A percentile compares a stretch with the other conserved stretches of the same genome.
phyloP scores from a whole-genome alignment of 306 rosid species.

The Biancaea sappan region DNA sequence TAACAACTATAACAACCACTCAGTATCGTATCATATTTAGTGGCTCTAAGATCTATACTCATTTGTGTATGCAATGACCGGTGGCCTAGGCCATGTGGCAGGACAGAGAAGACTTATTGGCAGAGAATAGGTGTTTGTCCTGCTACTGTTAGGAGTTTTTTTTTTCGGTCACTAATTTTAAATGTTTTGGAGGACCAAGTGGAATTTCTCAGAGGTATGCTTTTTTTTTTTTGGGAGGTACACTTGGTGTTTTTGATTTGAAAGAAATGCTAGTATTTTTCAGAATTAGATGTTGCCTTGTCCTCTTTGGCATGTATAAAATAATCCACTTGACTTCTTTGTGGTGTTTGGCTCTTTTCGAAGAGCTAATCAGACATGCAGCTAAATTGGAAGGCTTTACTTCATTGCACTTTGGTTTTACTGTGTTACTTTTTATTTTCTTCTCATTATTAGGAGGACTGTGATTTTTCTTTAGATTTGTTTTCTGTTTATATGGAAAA shows the following conservation, averaged over 20 bases:
- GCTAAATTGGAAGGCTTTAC: not conserved
- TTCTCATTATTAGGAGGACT: not conserved
- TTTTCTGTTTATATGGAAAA: not conserved
- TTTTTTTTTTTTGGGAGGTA: too few relatives aligned
- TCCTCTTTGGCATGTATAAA: too few relatives aligned
- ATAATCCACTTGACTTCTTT: not conserved
- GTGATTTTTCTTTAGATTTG: not conserved
- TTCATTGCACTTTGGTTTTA: not conserved
- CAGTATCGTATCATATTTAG: too few relatives aligned
- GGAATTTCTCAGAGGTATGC: too few relatives aligned
- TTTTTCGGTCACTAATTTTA: not conserved
- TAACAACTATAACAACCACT: too few relatives aligned
- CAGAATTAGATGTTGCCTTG: too few relatives aligned
- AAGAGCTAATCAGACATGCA: not conserved
- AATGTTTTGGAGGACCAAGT: not conserved
- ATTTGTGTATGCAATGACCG: not conserved
- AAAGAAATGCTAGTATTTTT: too few relatives aligned
- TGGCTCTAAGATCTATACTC: too few relatives aligned
- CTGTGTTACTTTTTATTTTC: not conserved
- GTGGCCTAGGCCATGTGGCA: not conserved
- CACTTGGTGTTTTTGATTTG: too few relatives aligned
- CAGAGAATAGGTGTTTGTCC: not conserved
- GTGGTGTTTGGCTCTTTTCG: not conserved
- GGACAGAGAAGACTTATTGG: not conserved
- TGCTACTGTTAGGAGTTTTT: too few relatives aligned